A percentile compares a stretch with the other conserved stretches of the same genome.
Evolutionary conservation across 192 early-diverging fungal species (phyloP).

Genomic region (Allomyces macrogynus): DNA sequence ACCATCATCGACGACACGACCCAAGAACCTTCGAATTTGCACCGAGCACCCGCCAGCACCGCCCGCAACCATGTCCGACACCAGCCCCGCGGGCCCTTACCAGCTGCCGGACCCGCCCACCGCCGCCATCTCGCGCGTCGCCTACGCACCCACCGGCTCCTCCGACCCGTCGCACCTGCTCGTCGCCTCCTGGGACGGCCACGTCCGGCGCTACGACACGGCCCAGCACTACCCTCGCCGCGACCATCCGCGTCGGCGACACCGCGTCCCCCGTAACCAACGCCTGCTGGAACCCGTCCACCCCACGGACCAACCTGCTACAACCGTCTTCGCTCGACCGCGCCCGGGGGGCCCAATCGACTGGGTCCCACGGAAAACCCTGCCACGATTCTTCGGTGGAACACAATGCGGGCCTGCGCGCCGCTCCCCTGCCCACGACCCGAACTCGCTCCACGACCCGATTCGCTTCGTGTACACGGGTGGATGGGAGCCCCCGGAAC

Average conservation of each 20-base stretch:
- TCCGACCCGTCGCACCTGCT: slow-evolving; percentile 47
- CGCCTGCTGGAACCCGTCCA: not conserved
- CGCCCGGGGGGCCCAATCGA: not conserved
- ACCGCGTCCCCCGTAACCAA: not conserved
- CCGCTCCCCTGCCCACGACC: no score
- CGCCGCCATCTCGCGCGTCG: slow-evolving; percentile 63
- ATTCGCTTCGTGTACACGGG: slow-evolving; percentile 50
- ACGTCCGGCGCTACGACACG: not conserved
- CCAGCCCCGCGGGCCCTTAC: slow-evolving; percentile 7
- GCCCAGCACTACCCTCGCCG: not conserved
- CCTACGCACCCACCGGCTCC: slow-evolving; percentile 48
- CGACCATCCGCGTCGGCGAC: not conserved
- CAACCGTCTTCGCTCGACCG: not conserved
- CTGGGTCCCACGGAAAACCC: slow-evolving; percentile 4
- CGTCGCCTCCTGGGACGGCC: slow-evolving; percentile 71
- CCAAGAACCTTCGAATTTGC: no score
- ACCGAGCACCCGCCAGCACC: no score
- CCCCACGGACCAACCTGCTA: not conserved
- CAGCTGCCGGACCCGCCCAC: slow-evolving; percentile 60
- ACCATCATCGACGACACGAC: no score
- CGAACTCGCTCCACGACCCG: slow-evolving; percentile 37
- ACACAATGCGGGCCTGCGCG: slow-evolving; percentile 59
- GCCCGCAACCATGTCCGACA: no score
- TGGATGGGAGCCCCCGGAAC: no score
- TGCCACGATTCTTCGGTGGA: slow-evolving; percentile 42